Base-by-base conservation (phyloP, 768 basidiomycete species). In the Daedaleopsis sinensis region DNA sequence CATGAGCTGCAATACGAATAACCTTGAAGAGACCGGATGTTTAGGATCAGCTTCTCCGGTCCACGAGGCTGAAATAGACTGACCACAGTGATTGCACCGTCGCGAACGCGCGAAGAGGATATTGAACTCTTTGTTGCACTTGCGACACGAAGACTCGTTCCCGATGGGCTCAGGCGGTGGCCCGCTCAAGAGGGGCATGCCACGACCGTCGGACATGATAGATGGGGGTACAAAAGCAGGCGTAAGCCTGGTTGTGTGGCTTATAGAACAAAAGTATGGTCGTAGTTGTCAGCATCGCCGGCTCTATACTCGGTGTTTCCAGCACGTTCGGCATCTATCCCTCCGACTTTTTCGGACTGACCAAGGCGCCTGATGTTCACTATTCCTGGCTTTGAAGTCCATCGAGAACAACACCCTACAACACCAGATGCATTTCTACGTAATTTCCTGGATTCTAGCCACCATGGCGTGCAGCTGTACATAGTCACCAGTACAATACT, bases 1-100 rank as follows among this genome's bases (percentile, higher is more conserved):
- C 91, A 93, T 46, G 81, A 84, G 39, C 84, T 79, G 69, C 91
- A 93, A 69, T 90, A 93, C 6, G 77, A 73, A 71, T 85, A 89
- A 36, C 91, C 91, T 93, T 67, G 19, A 39, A 57, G 2, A 5
- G 27, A 7, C 7, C 11, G 32, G 50, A 51, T 51, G 35, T 23
- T 21, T 16, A 9, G 16, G 35, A 16, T 36, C 9, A 38, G 35
- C 15, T 36, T 32, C 32, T 36, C 37, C 21, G 35, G 35, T 23
- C 62, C 15, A 59, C 11, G 37, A 18, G 15, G 48, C 23, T 42
- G 5, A 35, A 21, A 43, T 1, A 46, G 5, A 69, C 85, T 66
- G 69, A 89, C 90, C 89, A 70, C 90, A 92, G 67, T 92, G 90
- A 70, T 89, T 84, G 71, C 90, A 92, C 63, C 75, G 82, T 65